Base-by-base conservation (phyloP, 2,329 filamentous ascomycete species). In the Paracorniculantispora psalliotae region DNA sequence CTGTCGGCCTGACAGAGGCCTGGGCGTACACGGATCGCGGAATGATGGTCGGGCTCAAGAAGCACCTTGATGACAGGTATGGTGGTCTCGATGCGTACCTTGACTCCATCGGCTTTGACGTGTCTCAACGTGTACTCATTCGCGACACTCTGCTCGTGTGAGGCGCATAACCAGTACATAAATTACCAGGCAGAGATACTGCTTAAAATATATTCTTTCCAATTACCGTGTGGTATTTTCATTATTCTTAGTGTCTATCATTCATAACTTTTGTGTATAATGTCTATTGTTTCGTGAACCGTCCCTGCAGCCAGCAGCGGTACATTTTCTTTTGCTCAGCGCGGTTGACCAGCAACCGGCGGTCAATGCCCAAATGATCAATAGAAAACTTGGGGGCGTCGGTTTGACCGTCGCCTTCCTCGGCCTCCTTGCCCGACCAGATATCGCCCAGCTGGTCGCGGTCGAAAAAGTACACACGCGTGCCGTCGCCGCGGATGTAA, bases 401-500 rank as follows among this genome's bases (percentile, higher is more conserved):
- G 28, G 50, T 62, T 9, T 66, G n/a, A n/a, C n/a, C 62, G 19
- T 66, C 69, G 33, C 68, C 67, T 15, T 67, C 63, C 2, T 60
- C 55, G 60, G 54, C 62, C 51, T 61, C 65, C 54, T 70, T 69
- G 35, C 81, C 82, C 25, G 80, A 79, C 93, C 93, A 97, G 61
- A 97, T 93, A 46, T 81, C 73, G 56, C 83, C 81, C 57, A 99
- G 77, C 75, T 99, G 88, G 35, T 92, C 87, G 72, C 86, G 81
- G 59, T 97, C 93, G 69, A 99, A 99, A 74, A 99, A 99, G 74
- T 97, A 99, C 0, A 99, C 94, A 7, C 94, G 83, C 4, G 94
- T 99, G 1, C 94, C 94, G 72, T 99, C 94, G 1, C 94, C 94
- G 35, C 94, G 81, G 47, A 97, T 90, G 72, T 99, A 99, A 68